Evolutionary conservation across 2,329 filamentous ascomycete genomes (phyloP).

Genomic region (Colletotrichum sp.): DNA sequence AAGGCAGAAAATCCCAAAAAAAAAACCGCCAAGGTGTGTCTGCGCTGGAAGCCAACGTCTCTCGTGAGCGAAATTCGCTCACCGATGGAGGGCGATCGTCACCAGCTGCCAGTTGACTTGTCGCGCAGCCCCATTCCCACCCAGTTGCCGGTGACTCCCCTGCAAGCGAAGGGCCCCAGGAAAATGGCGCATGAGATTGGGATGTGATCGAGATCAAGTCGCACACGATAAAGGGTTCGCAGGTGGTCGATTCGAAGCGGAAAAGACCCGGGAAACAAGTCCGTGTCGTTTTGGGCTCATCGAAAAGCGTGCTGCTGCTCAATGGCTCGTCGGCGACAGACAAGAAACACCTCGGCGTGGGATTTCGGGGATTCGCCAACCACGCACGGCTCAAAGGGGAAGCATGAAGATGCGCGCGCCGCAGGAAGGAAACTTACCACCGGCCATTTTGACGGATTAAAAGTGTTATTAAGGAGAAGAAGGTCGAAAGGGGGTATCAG

Average conservation of each 20-base stretch:
- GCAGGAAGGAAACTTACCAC: slow-evolving; percentile 41
- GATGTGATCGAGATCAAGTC: background rate
- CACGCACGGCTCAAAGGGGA: background rate
- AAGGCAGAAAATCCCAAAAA: background rate
- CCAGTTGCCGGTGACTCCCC: background rate
- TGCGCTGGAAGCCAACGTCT: background rate
- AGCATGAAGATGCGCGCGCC: background rate
- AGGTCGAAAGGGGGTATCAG: slow-evolving; percentile 27
- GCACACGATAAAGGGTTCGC: background rate
- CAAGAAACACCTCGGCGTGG: background rate
- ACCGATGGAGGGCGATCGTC: background rate
- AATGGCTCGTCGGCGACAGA: slow-evolving; percentile 7
- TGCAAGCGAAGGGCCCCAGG: slow-evolving; percentile 12
- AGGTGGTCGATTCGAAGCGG: background rate
- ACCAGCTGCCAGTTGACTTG: background rate
- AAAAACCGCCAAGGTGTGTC: background rate
- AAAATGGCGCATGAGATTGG: slow-evolving; percentile 37
- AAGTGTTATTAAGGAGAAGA: slow-evolving; percentile 12
- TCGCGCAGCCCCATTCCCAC: background rate
- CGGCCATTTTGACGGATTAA: slow-evolving; percentile 43
- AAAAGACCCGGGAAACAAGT: background rate
- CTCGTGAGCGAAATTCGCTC: background rate
- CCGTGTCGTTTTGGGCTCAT: background rate
- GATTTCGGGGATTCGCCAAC: slow-evolving; percentile 4
- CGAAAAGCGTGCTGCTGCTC: background rate